Percentiles rank a stretch among this genome's conserved stretches.
phyloP scores from a whole-genome alignment of 495 filamentous ascomycete species.

The Jackrogersella minutella region DNA sequence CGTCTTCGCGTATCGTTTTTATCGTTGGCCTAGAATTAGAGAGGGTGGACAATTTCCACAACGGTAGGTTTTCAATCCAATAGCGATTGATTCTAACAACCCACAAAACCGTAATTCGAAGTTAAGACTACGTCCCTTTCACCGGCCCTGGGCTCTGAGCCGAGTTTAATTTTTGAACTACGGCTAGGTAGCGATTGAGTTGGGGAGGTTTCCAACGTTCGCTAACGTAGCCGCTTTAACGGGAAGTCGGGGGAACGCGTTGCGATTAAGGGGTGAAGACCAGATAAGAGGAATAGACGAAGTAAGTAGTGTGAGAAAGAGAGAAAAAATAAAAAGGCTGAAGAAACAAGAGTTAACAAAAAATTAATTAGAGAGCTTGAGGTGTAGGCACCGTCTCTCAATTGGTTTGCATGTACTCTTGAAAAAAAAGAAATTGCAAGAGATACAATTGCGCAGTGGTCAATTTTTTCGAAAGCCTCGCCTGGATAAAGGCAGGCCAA shows the following conservation, averaged over 20 bases:
- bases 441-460: conserved; percentile 9
- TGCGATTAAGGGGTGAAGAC: conserved; percentile 12
- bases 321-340: not conserved
- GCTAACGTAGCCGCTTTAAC: conserved; percentile 30
- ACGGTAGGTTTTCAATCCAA: conserved; percentile 26
- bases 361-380: conserved; percentile 23
- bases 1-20: conserved; percentile 14
- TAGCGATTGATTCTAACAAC: conserved; percentile 6
- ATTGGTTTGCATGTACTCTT: conserved; percentile 11
- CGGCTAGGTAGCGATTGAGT: conserved; percentile 24
- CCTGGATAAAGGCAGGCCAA: conserved; percentile 33
- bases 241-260: conserved; percentile 23
- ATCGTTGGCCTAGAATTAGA: conserved; percentile 4
- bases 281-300: conserved; percentile 2
- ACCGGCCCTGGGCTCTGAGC: conserved; percentile 23
- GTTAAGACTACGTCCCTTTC: conserved; percentile 16
- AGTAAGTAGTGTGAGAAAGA: too few relatives aligned
- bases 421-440: not conserved
- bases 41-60: conserved; percentile 28
- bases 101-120: conserved; percentile 17
- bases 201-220: conserved; percentile 9
- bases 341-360: too few relatives aligned
- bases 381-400: conserved; percentile 30
- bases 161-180: conserved; percentile 19
- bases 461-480: conserved; percentile 23